Conservation (phyloP, 495 filamentous ascomycete genomes). For the Daldinia concentrica region DNA sequence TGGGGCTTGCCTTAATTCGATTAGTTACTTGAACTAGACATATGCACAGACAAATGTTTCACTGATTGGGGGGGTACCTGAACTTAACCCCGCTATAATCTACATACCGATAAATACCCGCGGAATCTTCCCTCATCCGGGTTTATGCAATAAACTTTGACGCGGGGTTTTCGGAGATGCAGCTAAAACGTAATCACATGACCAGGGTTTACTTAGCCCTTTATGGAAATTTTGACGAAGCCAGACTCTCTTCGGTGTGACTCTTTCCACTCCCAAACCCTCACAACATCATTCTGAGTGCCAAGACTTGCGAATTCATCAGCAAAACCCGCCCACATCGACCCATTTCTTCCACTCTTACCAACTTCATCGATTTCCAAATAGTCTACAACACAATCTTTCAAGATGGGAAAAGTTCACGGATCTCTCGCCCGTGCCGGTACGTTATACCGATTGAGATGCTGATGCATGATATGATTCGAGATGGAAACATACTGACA, state of each 20-base stretch:
- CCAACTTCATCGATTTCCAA: conserved; percentile 31
- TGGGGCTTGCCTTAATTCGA: conserved; percentile 20
- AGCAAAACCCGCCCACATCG: conserved; percentile 28
- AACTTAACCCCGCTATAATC: neutral
- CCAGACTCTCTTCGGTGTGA: conserved; percentile 25
- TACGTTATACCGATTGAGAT: conserved; percentile 41
- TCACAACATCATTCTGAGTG: conserved; percentile 3
- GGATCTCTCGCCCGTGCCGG: conserved; percentile 95
- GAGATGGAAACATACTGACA: conserved; percentile 23
- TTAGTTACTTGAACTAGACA: conserved; percentile 11
- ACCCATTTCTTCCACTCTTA: conserved; percentile 23
- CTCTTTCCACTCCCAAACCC: conserved; percentile 25
- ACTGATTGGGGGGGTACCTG: too few relatives aligned
- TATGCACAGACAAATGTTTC: too few relatives aligned
- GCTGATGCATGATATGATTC: neutral
- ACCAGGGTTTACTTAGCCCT: conserved; percentile 40
- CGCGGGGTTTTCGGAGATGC: neutral
- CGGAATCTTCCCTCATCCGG: neutral
- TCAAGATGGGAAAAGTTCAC: conserved; percentile 88
- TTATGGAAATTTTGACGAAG: conserved; percentile 41
- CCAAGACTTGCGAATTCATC: conserved; percentile 37
- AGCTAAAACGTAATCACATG: conserved; percentile 24
- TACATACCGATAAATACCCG: conserved; percentile 13
- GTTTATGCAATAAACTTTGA: neutral
- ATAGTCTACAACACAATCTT: conserved; percentile 22